These are phyloP conservation scores for Fistulina hepatica DNA, from an alignment of 1,284 basidiomycete genomes.

Conservation along the genomic window DNA sequence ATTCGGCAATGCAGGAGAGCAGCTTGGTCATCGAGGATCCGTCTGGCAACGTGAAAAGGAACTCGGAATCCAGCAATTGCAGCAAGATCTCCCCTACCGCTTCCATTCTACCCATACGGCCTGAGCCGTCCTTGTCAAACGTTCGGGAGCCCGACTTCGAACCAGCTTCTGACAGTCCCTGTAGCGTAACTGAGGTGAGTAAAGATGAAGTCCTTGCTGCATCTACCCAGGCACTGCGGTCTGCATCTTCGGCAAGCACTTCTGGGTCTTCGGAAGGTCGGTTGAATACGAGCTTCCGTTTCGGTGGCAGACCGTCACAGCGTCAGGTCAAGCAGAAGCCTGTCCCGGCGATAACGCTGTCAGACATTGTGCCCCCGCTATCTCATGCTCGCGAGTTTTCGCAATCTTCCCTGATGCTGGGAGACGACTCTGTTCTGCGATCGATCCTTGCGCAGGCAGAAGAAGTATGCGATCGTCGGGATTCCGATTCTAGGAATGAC, in stretches of 20 bases:
- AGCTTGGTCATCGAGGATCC: constrained; percentile 20
- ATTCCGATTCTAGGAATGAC: constrained; percentile 40
- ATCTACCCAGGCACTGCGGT: constrained; percentile 13
- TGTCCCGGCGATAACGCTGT: constrained; percentile 52
- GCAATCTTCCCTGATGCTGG: constrained; percentile 29
- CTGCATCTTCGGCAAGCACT: constrained; percentile 18
- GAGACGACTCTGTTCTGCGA: constrained; percentile 47
- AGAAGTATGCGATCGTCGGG: constrained; percentile 27
- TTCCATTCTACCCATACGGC: too few relatives aligned
- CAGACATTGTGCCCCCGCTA: constrained; percentile 63
- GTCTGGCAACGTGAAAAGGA: too few relatives aligned
- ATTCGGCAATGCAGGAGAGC: constrained; percentile 10
- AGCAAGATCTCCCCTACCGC: too few relatives aligned
- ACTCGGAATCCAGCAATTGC: too few relatives aligned
- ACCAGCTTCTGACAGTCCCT: constrained; percentile 25
- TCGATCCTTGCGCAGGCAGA: constrained; percentile 46
- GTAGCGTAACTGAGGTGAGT: too few relatives aligned
- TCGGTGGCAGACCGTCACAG: constrained; percentile 42
- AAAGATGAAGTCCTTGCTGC: constrained; percentile 11
- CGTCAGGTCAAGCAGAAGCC: constrained; percentile 21
- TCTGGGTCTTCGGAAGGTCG: constrained; percentile 48
- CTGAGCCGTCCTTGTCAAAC: too few relatives aligned
- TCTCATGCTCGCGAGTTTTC: constrained; percentile 41
- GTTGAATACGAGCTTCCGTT: constrained; percentile 60
- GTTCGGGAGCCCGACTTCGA: constrained; percentile 30